Conservation (phyloP, 2,329 filamentous ascomycete genomes). For the Fusarium abutilonis region DNA sequence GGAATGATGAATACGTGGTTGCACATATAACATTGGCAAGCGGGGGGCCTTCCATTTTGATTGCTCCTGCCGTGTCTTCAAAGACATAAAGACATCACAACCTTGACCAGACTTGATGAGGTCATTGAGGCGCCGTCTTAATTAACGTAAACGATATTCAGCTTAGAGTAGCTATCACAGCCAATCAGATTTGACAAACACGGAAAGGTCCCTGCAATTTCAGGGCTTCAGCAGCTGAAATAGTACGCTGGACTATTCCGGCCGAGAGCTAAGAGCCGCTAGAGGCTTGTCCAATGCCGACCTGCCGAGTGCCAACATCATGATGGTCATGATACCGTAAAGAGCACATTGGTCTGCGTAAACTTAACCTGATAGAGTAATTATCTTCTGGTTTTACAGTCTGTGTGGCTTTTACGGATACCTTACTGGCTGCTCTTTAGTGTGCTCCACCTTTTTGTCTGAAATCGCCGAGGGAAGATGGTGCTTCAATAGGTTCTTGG, state of each 20-base stretch:
- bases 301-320: slow-evolving; percentile 28
- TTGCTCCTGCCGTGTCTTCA: slow-evolving; percentile 14
- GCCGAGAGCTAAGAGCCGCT: slow-evolving; percentile 30
- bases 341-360: too few relatives aligned
- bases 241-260: neutral
- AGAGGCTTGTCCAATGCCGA: slow-evolving; percentile 34
- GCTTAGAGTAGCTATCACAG: neutral
- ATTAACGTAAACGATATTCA: slow-evolving; percentile 14
- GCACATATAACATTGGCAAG: slow-evolving; percentile 6
- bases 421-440: too few relatives aligned
- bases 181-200: neutral
- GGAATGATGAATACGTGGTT: neutral
- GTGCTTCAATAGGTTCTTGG: neutral
- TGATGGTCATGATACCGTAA: neutral
- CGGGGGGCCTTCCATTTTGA: slow-evolving; percentile 22
- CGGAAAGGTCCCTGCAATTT: neutral
- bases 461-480: too few relatives aligned
- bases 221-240: slow-evolving; percentile 30
- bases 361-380: too few relatives aligned
- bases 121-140: slow-evolving; percentile 32
- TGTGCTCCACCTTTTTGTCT: too few relatives aligned
- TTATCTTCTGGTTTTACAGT: too few relatives aligned
- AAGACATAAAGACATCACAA: slow-evolving; percentile 36
- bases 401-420: too few relatives aligned
- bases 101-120: slow-evolving; percentile 30